Evolutionary conservation across 257 asterid genomes (phyloP).

Genomic region (Forsythia suspensa): DNA sequence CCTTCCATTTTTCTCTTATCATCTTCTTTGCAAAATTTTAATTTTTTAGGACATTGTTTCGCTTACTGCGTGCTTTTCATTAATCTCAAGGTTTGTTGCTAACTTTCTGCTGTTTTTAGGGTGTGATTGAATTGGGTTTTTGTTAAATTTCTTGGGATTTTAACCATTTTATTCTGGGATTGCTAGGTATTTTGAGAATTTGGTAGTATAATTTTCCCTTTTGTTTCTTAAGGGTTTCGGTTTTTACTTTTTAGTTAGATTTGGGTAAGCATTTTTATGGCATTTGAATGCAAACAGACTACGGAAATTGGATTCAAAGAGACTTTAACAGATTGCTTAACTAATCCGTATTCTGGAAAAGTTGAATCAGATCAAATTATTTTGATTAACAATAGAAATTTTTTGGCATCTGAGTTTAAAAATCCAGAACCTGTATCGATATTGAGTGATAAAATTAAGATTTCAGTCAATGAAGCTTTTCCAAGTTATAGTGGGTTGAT

Average conservation of each 20-base stretch:
- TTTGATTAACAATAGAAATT: slow-evolving; percentile 19
- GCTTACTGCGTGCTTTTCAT: not conserved
- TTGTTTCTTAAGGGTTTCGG: not conserved
- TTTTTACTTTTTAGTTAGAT: not conserved
- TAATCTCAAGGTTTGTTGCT: slow-evolving; percentile 29
- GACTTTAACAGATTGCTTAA: slow-evolving; percentile 32
- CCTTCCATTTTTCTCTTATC: not conserved
- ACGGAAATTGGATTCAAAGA: slow-evolving; percentile 38
- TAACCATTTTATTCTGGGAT: slow-evolving; percentile 4
- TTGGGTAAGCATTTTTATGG: slow-evolving; percentile 64
- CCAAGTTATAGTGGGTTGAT: slow-evolving; percentile 29
- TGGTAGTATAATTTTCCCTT: no score
- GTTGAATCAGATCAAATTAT: slow-evolving; percentile 30
- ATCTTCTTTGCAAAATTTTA: not conserved
- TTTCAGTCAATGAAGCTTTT: slow-evolving; percentile 31
- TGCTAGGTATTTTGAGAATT: no score
- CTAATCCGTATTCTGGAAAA: slow-evolving; percentile 26
- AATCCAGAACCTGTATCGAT: slow-evolving; percentile 24
- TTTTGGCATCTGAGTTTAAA: slow-evolving; percentile 25
- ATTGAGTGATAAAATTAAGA: slow-evolving; percentile 35
- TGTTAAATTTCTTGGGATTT: not conserved
- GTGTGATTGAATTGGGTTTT: slow-evolving; percentile 53
- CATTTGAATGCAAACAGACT: slow-evolving; percentile 77
- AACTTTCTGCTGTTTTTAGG: slow-evolving; percentile 26
- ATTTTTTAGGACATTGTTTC: not conserved